These are phyloP conservation scores for Rhodosporidiobolus odoratus DNA, from an alignment of 768 basidiomycete species.

Conservation along the genomic window DNA sequence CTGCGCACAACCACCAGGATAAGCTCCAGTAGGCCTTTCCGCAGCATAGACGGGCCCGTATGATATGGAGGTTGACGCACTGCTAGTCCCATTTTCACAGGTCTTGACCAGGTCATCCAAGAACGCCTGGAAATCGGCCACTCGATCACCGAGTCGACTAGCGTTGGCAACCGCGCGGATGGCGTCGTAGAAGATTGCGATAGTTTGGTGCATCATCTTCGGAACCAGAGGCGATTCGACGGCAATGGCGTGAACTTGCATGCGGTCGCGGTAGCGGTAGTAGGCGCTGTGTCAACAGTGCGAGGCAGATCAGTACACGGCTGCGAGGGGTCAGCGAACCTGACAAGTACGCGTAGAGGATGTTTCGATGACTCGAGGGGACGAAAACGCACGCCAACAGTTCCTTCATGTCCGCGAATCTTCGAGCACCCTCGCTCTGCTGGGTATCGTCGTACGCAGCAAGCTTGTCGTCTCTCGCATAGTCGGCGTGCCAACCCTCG, in stretches of 20 bases:
- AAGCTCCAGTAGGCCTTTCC: no score
- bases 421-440: neutral
- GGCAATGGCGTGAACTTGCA: slow-evolving; percentile 31
- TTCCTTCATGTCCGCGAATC: slow-evolving; percentile 29
- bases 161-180: slow-evolving; percentile 36
- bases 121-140: slow-evolving; percentile 35
- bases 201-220: slow-evolving; percentile 12
- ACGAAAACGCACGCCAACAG: slow-evolving; percentile 28
- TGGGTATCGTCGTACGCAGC: no score
- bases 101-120: slow-evolving; percentile 28
- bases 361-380: no score
- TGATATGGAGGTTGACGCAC: neutral
- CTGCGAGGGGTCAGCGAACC: neutral
- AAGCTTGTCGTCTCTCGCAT: neutral
- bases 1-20: neutral
- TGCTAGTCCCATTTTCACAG: neutral
- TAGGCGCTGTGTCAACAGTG: slow-evolving; percentile 18
- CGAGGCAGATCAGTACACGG: no score
- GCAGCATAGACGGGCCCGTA: neutral
- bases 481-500: slow-evolving; percentile 17
- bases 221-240: slow-evolving; percentile 28
- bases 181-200: slow-evolving; percentile 34
- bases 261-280: slow-evolving; percentile 30
- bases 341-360: neutral
- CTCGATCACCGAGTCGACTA: slow-evolving; percentile 19